These are phyloP conservation scores for Escallonia herrerae DNA, from an alignment of 129 eudicot genomes.

Conservation along the genomic window DNA sequence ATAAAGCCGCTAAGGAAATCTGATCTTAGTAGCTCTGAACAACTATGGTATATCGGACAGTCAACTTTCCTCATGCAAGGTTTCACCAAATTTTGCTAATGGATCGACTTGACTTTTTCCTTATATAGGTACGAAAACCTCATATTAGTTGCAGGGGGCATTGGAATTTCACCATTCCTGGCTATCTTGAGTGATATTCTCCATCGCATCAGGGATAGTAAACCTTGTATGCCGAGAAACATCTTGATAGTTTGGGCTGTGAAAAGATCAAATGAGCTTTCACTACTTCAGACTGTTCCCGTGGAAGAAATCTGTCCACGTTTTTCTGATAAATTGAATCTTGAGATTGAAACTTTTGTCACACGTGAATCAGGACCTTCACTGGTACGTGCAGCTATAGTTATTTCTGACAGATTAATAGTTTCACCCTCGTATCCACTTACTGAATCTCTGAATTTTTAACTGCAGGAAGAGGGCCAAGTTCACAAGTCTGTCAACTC, in stretches of 20 bases:
- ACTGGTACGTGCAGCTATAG: constrained; percentile 33
- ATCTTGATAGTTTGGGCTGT: constrained; percentile 83
- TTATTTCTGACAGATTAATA: no score
- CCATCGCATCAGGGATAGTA: constrained; percentile 47
- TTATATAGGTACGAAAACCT: constrained; percentile 70
- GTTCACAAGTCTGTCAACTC: constrained; percentile 26
- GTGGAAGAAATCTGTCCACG: constrained; percentile 57
- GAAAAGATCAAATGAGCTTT: constrained; percentile 78
- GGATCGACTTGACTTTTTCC: constrained; percentile 1
- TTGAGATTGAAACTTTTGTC: constrained; percentile 80
- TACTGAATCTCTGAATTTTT: neutral
- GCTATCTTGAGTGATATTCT: constrained; percentile 85
- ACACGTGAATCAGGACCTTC: constrained; percentile 84
- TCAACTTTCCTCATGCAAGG: neutral
- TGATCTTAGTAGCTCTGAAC: neutral
- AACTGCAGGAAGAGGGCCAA: constrained; percentile 74
- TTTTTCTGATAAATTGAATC: constrained; percentile 50
- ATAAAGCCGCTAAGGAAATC: no score
- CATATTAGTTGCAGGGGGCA: constrained; percentile 90
- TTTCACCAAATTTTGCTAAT: neutral
- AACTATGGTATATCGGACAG: neutral
- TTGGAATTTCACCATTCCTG: constrained; percentile 87
- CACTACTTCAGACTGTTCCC: constrained; percentile 61
- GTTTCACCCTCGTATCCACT: neutral
- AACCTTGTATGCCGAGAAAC: constrained; percentile 69